phyloP scores from a whole-genome alignment of 129 eudicot species.

The Ambrosia artemisiifolia region DNA sequence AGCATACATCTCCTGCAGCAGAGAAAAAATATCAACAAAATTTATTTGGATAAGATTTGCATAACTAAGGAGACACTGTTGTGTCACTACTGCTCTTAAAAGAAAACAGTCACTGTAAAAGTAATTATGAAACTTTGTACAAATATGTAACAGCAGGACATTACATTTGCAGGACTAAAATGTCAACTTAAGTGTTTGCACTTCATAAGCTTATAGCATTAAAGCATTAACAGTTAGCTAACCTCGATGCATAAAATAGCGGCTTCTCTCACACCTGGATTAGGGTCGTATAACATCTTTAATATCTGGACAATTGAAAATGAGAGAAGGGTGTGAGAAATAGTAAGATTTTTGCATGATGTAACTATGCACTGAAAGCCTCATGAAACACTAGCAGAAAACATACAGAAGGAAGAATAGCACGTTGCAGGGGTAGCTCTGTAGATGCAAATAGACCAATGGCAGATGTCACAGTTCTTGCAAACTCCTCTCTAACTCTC shows the following conservation, averaged over 20 bases:
- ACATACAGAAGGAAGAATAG: conserved; percentile 92
- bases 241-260: conserved; percentile 95
- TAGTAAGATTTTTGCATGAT: conserved; percentile 5
- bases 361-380: conserved; percentile 7
- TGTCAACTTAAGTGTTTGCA: conserved; percentile 9
- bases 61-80: not conserved
- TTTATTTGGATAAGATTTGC: conserved; percentile 2
- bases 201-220: conserved; percentile 1
- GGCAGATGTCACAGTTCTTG: conserved; percentile 92
- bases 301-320: conserved; percentile 54
- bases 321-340: not conserved
- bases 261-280: conserved; percentile 90
- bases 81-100: not conserved
- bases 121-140: not conserved
- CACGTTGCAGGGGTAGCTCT: conserved; percentile 93
- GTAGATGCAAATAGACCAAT: conserved; percentile 92
- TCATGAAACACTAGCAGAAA: conserved; percentile 14
- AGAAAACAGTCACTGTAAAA: not conserved
- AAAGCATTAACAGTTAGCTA: conserved; percentile 22
- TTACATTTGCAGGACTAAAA: not conserved
- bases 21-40: not conserved
- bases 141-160: not conserved
- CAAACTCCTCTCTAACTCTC: conserved; percentile 98
- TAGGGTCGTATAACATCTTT: conserved; percentile 90
- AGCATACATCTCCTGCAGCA: conserved; percentile 86